Conservation (phyloP, 768 basidiomycete genomes). For the Xerocomellus intermedius region DNA sequence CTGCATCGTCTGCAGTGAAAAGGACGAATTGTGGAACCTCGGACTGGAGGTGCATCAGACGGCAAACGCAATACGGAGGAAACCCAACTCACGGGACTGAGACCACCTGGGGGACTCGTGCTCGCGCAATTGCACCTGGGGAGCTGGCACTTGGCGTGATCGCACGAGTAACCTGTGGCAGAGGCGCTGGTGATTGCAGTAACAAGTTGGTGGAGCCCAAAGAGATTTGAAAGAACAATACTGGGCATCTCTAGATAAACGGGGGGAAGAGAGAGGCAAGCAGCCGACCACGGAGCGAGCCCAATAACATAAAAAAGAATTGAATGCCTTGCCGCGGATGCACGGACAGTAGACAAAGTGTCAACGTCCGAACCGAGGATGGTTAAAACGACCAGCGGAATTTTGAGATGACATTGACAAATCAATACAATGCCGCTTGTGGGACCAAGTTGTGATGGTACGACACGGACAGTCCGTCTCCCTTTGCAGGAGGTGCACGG, state of each 20-base stretch:
- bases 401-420: no score
- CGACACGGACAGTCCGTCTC: background rate
- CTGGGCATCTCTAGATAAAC: background rate
- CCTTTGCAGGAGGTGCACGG: background rate
- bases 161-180: background rate
- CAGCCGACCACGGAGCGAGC: background rate
- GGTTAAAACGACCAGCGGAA: no score
- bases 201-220: background rate
- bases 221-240: background rate
- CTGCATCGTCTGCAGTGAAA: conserved; percentile 1
- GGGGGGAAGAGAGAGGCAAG: no score
- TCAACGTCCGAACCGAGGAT: background rate
- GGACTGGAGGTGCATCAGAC: background rate
- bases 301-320: background rate
- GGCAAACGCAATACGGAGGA: background rate
- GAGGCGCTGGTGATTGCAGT: background rate
- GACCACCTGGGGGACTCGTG: background rate
- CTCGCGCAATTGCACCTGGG: conserved; percentile 4
- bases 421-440: background rate
- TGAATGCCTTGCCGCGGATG: background rate
- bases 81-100: background rate
- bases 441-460: background rate
- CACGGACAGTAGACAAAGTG: background rate
- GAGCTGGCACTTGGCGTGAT: background rate
- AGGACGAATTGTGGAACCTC: background rate